phyloP scores from a whole-genome alignment of 2,329 filamentous ascomycete genomes.

The Beauveria sp. region DNA sequence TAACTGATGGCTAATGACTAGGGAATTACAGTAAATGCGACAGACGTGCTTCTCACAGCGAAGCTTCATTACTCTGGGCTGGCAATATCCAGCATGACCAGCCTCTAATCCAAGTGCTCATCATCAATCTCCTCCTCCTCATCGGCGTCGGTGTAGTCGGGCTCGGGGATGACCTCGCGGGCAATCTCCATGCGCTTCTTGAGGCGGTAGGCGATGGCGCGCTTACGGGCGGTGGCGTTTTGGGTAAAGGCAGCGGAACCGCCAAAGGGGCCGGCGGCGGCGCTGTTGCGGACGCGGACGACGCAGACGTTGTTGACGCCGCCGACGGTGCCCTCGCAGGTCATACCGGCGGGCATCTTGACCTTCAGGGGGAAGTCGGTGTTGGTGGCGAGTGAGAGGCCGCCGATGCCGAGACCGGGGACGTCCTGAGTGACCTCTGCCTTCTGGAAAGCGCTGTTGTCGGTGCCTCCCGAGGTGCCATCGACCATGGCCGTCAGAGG shows the following conservation, averaged over 20 bases:
- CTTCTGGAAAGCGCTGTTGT: slow-evolving; percentile 50
- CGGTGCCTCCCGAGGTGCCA: slow-evolving; percentile 54
- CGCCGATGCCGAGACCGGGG: slow-evolving; percentile 47
- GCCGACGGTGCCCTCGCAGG: slow-evolving; percentile 51
- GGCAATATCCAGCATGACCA: background rate
- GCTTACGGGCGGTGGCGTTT: slow-evolving; percentile 15
- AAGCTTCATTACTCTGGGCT: background rate
- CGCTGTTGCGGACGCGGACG: slow-evolving; percentile 54
- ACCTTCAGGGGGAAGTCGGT: slow-evolving; percentile 59
- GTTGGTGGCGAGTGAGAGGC: slow-evolving; percentile 50
- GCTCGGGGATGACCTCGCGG: slow-evolving; percentile 12
- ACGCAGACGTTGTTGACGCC: slow-evolving; percentile 57
- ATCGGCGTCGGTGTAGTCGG: background rate
- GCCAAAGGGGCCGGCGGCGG: slow-evolving; percentile 58
- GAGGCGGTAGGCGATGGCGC: slow-evolving; percentile 7
- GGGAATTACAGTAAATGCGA: background rate
- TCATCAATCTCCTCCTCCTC: slow-evolving; percentile 5
- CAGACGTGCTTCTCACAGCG: background rate
- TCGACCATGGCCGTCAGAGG: slow-evolving; percentile 55
- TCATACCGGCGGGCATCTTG: slow-evolving; percentile 62
- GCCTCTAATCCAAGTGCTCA: background rate
- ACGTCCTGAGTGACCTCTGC: slow-evolving; percentile 54
- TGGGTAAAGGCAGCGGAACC: slow-evolving; percentile 60
- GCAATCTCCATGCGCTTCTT: slow-evolving; percentile 29
- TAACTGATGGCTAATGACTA: background rate